Percentiles rank a stretch among this genome's conserved stretches.
Evolutionary conservation across 768 basidiomycete species (phyloP).

Genomic region (Hemileccinum impolitum): DNA sequence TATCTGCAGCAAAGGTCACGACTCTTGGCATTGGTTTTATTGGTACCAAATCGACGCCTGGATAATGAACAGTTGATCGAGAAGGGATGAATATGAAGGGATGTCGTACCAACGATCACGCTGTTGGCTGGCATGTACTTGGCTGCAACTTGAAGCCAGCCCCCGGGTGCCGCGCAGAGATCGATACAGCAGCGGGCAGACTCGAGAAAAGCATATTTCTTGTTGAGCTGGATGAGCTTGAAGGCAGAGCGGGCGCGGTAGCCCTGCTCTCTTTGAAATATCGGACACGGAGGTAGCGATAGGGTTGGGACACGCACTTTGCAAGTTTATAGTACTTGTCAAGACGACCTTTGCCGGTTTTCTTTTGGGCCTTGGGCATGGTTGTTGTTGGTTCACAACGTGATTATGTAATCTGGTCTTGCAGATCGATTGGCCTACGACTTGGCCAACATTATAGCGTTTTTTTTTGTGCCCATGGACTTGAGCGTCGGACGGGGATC

Average conservation of each 20-base stretch:
- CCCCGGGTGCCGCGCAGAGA: conserved; percentile 97
- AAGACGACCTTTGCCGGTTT: conserved; percentile 92
- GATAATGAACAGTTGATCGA: conserved; percentile 6
- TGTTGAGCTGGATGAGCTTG: conserved; percentile 98
- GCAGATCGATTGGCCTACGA: no score
- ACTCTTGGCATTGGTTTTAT: conserved; percentile 95
- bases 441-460: no score
- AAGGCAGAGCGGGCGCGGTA: conserved; percentile 99
- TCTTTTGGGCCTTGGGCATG: conserved; percentile 86
- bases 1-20: conserved; percentile 89
- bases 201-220: conserved; percentile 93
- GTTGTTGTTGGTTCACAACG: not conserved
- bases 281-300: conserved; percentile 6
- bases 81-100: conserved; percentile 1
- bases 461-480: no score
- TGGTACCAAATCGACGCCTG: conserved; percentile 93
- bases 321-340: conserved; percentile 98
- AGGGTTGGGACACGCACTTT: conserved; percentile 47
- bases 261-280: conserved; percentile 81
- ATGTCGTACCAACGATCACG: conserved; percentile 75
- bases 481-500: no score
- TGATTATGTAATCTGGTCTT: conserved; percentile 23
- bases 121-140: conserved; percentile 96
- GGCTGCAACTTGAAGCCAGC: conserved; percentile 98
- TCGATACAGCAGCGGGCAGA: conserved; percentile 91